These are phyloP conservation scores for Phytophthora nicotianae DNA, from an alignment of 352 stramenopile species.

Conservation along the genomic window DNA sequence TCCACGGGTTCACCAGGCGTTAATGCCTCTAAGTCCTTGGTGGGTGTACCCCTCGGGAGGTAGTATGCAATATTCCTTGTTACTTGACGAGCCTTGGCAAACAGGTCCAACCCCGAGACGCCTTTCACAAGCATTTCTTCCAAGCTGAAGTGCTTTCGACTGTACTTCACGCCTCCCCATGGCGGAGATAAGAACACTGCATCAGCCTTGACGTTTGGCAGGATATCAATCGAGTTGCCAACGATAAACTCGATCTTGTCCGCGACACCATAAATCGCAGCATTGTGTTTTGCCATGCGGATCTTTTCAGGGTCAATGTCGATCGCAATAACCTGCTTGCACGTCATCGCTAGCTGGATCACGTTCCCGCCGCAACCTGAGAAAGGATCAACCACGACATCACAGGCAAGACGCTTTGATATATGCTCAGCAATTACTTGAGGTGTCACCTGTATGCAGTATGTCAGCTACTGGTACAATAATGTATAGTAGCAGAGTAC, in stretches of 20 bases:
- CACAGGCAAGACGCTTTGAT: conserved; percentile 74
- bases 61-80: conserved; percentile 86
- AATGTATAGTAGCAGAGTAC: background rate
- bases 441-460: conserved; percentile 74
- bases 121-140: conserved; percentile 72
- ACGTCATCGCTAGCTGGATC: conserved; percentile 92
- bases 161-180: conserved; percentile 88
- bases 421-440: conserved; percentile 91
- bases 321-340: conserved; percentile 92
- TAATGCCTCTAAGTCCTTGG: conserved; percentile 55
- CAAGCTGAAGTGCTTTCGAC: conserved; percentile 59
- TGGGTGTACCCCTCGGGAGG: conserved; percentile 71
- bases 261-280: conserved; percentile 89
- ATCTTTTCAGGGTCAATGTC: conserved; percentile 91
- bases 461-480: background rate
- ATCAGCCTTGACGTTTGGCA: conserved; percentile 80
- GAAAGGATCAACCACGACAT: conserved; percentile 92
- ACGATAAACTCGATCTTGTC: conserved; percentile 93
- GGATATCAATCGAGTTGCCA: conserved; percentile 83
- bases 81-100: conserved; percentile 60
- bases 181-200: conserved; percentile 92
- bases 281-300: conserved; percentile 91
- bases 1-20: conserved; percentile 60
- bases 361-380: conserved; percentile 93
- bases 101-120: conserved; percentile 64